phyloP scores from a whole-genome alignment of 768 basidiomycete genomes.

The Leccinellum albellum region DNA sequence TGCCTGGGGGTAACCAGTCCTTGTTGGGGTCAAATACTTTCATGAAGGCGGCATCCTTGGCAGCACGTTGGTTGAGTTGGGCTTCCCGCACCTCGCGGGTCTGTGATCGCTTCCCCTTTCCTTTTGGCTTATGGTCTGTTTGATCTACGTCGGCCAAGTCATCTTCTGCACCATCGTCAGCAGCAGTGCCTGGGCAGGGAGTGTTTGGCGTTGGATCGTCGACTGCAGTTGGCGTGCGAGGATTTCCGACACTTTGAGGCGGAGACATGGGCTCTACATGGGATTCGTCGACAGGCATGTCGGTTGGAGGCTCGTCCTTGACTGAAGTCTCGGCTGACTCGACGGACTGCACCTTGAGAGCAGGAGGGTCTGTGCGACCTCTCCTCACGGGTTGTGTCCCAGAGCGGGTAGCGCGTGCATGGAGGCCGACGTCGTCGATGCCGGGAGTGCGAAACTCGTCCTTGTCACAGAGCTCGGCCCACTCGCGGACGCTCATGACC shows the following conservation, averaged over 20 bases:
- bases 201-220: slow-evolving; percentile 3
- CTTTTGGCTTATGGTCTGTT: slow-evolving; percentile 34
- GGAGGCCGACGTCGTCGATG: slow-evolving; percentile 60
- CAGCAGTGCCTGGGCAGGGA: slow-evolving; percentile 4
- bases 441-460: slow-evolving; percentile 74
- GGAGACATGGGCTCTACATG: slow-evolving; percentile 24
- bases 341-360: slow-evolving; percentile 38
- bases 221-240: slow-evolving; percentile 17
- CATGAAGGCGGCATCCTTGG: slow-evolving; percentile 53
- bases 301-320: slow-evolving; percentile 43
- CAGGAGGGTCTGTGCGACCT: slow-evolving; percentile 41
- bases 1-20: slow-evolving; percentile 80
- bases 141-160: slow-evolving; percentile 13
- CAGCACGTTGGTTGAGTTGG: slow-evolving; percentile 44
- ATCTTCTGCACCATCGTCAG: slow-evolving; percentile 15
- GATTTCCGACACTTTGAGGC: slow-evolving; percentile 23
- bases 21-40: slow-evolving; percentile 65
- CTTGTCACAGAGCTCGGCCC: slow-evolving; percentile 72
- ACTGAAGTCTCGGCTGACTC: slow-evolving; percentile 39
- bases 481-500: slow-evolving; percentile 81
- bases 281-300: slow-evolving; percentile 4
- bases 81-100: slow-evolving; percentile 45
- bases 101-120: slow-evolving; percentile 42
- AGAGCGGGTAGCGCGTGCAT: slow-evolving; percentile 39
- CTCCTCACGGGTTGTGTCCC: slow-evolving; percentile 36